Percentiles rank a stretch among this genome's conserved stretches.
These are phyloP conservation scores for Dryas integrifolia DNA, from an alignment of 331 rosid species.

Conservation along the genomic window DNA sequence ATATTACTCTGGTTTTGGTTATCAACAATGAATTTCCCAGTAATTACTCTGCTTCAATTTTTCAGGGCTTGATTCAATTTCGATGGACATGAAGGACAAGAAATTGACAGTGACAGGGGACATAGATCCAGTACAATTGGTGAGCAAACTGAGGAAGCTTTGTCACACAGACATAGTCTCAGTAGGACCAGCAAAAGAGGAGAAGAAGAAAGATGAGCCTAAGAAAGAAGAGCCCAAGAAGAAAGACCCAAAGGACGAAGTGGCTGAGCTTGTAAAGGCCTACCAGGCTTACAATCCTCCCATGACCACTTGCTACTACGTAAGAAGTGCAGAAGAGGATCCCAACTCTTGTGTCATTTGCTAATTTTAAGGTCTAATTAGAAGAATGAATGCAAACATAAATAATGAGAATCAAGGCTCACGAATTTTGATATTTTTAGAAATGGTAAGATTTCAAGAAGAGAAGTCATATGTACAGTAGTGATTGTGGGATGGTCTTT, in stretches of 20 bases:
- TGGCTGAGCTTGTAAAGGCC: constrained; percentile 17
- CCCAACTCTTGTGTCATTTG: constrained; percentile 73
- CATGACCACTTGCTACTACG: constrained; percentile 16
- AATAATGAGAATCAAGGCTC: not conserved
- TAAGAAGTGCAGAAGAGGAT: constrained; percentile 53
- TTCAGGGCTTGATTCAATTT: constrained; percentile 75
- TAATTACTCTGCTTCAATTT: not conserved
- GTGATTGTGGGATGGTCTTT: too few relatives aligned
- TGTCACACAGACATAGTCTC: constrained; percentile 49
- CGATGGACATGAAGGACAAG: constrained; percentile 63
- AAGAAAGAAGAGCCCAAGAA: constrained; percentile 43
- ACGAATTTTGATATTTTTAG: not conserved
- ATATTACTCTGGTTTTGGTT: not conserved
- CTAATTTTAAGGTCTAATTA: constrained; percentile 18
- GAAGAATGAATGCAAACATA: not conserved
- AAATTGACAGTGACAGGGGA: constrained; percentile 65
- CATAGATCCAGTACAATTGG: constrained; percentile 54
- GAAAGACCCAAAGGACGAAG: constrained; percentile 12
- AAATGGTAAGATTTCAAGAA: not conserved
- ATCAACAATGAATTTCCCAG: not conserved
- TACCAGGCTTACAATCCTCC: constrained; percentile 25
- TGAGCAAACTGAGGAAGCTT: constrained; percentile 53
- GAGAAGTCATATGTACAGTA: constrained; percentile 1
- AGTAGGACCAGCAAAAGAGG: constrained; percentile 63
- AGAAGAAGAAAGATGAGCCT: constrained; percentile 47